Evolutionary conservation across 148 eudicot genomes (phyloP).

Genomic region (Rheum nobile): DNA sequence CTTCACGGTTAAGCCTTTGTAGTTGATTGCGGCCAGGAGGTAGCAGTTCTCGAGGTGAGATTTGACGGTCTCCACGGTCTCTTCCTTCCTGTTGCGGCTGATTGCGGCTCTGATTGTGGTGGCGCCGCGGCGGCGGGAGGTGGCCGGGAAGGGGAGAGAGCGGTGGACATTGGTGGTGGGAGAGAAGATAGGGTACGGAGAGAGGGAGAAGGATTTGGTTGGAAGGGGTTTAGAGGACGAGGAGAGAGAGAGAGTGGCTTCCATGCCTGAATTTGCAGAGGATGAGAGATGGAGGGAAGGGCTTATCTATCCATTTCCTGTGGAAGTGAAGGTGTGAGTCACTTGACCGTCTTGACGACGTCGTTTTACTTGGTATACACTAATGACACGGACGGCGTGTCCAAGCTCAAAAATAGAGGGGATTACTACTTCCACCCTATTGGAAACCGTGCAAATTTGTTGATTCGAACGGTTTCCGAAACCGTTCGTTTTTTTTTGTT

Average conservation of each 20-base stretch:
- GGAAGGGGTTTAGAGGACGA: conserved; percentile 24
- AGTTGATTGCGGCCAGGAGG: conserved; percentile 70
- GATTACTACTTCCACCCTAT: too few relatives aligned
- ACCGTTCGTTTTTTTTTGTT: too few relatives aligned
- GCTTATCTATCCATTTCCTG: conserved; percentile 4
- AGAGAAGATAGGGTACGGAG: conserved; percentile 22
- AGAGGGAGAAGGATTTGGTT: conserved; percentile 36
- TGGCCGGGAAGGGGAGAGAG: conserved; percentile 13
- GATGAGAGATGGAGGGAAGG: conserved; percentile 1
- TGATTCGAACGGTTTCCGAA: too few relatives aligned
- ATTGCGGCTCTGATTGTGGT: conserved; percentile 50
- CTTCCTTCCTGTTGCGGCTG: conserved; percentile 74
- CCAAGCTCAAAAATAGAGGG: too few relatives aligned
- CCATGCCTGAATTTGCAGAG: conserved; percentile 16
- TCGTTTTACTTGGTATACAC: background rate
- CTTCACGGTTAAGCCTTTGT: conserved; percentile 72
- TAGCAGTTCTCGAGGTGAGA: conserved; percentile 59
- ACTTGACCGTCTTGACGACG: background rate
- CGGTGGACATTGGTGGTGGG: conserved; percentile 26
- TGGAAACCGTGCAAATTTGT: too few relatives aligned
- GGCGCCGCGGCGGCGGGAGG: background rate
- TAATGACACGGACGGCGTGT: too few relatives aligned
- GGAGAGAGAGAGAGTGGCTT: conserved; percentile 48
- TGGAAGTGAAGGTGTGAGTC: background rate
- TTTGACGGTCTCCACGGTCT: conserved; percentile 62